Evolutionary conservation across 768 basidiomycete species (phyloP).

Genomic region (Kwoniella dejecticola): DNA sequence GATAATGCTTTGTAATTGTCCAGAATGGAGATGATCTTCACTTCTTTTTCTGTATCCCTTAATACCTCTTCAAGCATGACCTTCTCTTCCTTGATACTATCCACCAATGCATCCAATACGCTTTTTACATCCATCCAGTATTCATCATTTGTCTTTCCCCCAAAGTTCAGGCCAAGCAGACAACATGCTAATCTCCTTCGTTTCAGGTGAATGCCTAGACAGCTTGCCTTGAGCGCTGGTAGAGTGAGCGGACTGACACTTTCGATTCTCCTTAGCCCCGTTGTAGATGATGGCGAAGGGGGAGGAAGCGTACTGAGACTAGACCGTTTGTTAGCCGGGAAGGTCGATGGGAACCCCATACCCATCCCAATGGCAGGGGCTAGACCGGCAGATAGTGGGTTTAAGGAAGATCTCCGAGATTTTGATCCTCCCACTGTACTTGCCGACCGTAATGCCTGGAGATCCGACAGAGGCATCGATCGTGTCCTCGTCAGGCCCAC

Average conservation of each 20-base stretch:
- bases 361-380: not conserved
- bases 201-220: conserved; percentile 46
- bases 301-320: not conserved
- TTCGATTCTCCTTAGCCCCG: conserved; percentile 9
- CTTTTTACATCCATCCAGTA: conserved; percentile 35
- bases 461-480: conserved; percentile 33
- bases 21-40: not conserved
- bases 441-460: conserved; percentile 31
- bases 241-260: conserved; percentile 39
- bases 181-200: conserved; percentile 47
- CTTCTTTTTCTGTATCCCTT: conserved; percentile 2
- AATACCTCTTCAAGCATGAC: conserved; percentile 11
- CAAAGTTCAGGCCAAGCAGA: conserved; percentile 48
- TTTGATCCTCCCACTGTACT: conserved; percentile 26
- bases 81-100: conserved; percentile 8
- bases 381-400: not conserved
- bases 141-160: not conserved
- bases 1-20: no score
- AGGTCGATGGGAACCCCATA: not conserved
- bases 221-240: conserved; percentile 44
- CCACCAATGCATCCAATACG: conserved; percentile 22
- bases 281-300: not conserved
- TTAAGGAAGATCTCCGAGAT: conserved; percentile 19
- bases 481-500: conserved; percentile 23
- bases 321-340: conserved; percentile 7